phyloP scores from a whole-genome alignment of 495 filamentous ascomycete genomes.

The Aspergillus bridgeri region DNA sequence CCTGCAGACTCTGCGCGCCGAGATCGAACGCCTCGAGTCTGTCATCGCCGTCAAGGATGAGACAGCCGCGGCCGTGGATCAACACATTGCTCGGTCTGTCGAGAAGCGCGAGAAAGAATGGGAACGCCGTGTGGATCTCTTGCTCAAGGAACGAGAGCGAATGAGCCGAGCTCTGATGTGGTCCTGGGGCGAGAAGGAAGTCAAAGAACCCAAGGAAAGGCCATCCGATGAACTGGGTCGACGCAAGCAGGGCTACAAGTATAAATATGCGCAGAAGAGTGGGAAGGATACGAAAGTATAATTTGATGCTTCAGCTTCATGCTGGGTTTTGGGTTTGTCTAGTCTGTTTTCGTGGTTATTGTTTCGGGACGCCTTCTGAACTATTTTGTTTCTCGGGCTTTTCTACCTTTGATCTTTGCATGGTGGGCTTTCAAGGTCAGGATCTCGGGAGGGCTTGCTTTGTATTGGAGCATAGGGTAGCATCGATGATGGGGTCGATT shows the following conservation, averaged over 20 bases:
- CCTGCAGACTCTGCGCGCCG: constrained; percentile 28
- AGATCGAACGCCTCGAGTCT: constrained; percentile 33
- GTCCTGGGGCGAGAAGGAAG: constrained; percentile 50
- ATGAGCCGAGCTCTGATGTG: constrained; percentile 50
- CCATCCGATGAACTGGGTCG: constrained; percentile 22
- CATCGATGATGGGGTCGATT: neutral
- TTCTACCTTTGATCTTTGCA: neutral
- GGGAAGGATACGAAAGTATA: constrained; percentile 17
- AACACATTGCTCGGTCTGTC: constrained; percentile 41
- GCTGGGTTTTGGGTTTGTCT: neutral
- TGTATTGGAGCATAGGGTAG: neutral
- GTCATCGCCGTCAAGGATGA: constrained; percentile 42
- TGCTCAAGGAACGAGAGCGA: constrained; percentile 55
- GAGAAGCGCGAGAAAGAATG: constrained; percentile 51
- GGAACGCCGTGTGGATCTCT: constrained; percentile 46
- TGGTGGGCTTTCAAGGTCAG: no score
- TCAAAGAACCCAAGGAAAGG: constrained; percentile 33
- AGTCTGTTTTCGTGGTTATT: neutral
- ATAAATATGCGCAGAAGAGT: constrained; percentile 36
- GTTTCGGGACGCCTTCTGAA: neutral
- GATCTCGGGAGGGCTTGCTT: no score
- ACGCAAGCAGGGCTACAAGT: constrained; percentile 43
- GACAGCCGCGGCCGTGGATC: constrained; percentile 36
- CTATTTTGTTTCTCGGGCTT: no score
- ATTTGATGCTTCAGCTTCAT: neutral